These are phyloP conservation scores for Fraxinus quadrangulata DNA, from an alignment of 257 asterid species.

Conservation along the genomic window DNA sequence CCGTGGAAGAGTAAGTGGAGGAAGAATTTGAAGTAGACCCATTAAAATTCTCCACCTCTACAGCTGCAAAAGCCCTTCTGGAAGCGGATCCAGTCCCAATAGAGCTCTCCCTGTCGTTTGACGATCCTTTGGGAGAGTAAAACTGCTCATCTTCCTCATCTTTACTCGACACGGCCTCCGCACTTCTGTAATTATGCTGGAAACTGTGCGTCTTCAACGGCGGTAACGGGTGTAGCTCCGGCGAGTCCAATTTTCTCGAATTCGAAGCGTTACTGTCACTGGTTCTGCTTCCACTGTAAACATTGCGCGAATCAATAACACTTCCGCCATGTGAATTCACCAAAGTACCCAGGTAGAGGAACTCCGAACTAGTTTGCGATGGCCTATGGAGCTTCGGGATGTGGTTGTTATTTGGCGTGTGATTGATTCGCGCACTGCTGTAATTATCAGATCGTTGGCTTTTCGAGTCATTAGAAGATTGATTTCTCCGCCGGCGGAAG, in stretches of 20 bases:
- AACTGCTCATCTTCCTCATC: conserved; percentile 54
- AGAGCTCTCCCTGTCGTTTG: conserved; percentile 61
- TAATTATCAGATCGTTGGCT: conserved; percentile 61
- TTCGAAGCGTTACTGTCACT: conserved; percentile 29
- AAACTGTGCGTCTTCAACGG: conserved; percentile 31
- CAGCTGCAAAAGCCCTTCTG: conserved; percentile 53
- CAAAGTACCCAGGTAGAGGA: conserved; percentile 83
- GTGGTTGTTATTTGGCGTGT: conserved; percentile 21
- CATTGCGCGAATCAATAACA: conserved; percentile 22
- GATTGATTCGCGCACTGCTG: conserved; percentile 32
- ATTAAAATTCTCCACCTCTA: conserved; percentile 47
- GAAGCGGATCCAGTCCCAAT: conserved; percentile 71
- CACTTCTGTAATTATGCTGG: conserved; percentile 27
- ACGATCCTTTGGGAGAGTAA: conserved; percentile 79
- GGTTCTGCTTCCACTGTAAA: conserved; percentile 29
- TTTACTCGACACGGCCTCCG: conserved; percentile 24
- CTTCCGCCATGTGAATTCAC: conserved; percentile 65
- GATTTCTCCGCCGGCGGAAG: conserved; percentile 44
- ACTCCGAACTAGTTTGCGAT: conserved; percentile 87
- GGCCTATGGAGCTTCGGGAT: conserved; percentile 87
- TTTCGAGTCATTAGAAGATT: conserved; percentile 38
- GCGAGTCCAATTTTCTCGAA: conserved; percentile 47
- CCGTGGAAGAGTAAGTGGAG: conserved; percentile 64
- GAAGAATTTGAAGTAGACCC: conserved; percentile 57
- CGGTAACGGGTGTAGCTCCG: conserved; percentile 59